phyloP scores from a whole-genome alignment of 2,329 filamentous ascomycete species.

The Myriosclerotinia curreyana region DNA sequence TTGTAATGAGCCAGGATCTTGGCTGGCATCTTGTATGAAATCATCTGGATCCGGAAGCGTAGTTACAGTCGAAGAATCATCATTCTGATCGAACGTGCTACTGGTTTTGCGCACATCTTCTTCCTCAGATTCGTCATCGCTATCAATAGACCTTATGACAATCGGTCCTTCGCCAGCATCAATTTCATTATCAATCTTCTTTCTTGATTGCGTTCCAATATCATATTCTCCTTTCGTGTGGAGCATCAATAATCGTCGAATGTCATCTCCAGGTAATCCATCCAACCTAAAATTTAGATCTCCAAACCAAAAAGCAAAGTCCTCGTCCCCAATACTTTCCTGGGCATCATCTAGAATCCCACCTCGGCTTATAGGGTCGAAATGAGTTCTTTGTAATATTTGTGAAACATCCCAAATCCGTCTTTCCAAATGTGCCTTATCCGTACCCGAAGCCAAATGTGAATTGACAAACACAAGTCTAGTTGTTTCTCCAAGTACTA shows the following conservation, averaged over 20 bases:
- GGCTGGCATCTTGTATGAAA: constrained; percentile 62
- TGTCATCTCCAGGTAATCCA: constrained; percentile 84
- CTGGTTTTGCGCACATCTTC: constrained; percentile 31
- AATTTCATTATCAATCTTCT: constrained; percentile 39
- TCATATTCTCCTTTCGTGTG: constrained; percentile 79
- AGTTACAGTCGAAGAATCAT: constrained; percentile 39
- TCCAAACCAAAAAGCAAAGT: constrained; percentile 94
- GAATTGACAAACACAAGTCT: constrained; percentile 86
- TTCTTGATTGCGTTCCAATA: constrained; percentile 44
- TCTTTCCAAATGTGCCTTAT: constrained; percentile 72
- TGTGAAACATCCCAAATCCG: constrained; percentile 84
- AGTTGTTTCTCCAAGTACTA: constrained; percentile 87
- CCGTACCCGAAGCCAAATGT: constrained; percentile 84
- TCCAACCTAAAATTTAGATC: constrained; percentile 94
- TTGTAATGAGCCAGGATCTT: constrained; percentile 82
- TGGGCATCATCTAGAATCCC: constrained; percentile 64
- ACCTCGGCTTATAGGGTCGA: constrained; percentile 66
- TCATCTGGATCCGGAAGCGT: constrained; percentile 62
- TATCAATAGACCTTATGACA: constrained; percentile 43
- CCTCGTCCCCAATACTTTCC: constrained; percentile 78
- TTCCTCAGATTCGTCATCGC: constrained; percentile 47
- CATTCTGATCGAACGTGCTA: constrained; percentile 38
- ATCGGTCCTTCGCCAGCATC: constrained; percentile 51
- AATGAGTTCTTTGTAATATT: constrained; percentile 71
- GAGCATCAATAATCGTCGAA: constrained; percentile 76